phyloP scores from a whole-genome alignment of 148 eudicot species.

The Vaccinium myrtillus region DNA sequence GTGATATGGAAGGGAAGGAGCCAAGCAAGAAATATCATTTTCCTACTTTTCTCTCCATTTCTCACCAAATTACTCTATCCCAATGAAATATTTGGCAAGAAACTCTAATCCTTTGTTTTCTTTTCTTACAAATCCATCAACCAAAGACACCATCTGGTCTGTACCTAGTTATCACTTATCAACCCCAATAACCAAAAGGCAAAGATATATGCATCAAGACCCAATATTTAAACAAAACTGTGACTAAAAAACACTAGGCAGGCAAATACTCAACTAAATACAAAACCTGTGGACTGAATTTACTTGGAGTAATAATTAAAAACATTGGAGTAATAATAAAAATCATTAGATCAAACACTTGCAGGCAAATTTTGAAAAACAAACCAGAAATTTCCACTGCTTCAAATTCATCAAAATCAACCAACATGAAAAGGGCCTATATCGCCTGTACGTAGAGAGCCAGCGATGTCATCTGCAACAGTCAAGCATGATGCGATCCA shows the following conservation, averaged over 20 bases:
- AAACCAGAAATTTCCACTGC: background rate
- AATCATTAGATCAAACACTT: background rate
- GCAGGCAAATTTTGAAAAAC: background rate
- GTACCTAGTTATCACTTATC: background rate
- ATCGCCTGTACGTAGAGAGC: constrained; percentile 56
- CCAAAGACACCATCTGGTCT: background rate
- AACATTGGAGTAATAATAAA: background rate
- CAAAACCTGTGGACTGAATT: background rate
- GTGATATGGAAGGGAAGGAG: background rate
- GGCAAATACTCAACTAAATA: background rate
- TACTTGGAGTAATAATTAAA: background rate
- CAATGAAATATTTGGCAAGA: too few relatives aligned
- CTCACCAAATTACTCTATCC: background rate
- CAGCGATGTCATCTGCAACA: constrained; percentile 79
- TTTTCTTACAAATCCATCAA: background rate
- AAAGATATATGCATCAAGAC: background rate
- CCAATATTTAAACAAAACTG: background rate
- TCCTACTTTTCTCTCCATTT: background rate
- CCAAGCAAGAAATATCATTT: background rate
- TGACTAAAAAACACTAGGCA: background rate
- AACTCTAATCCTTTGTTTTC: background rate
- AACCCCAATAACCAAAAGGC: background rate
- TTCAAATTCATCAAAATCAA: constrained; percentile 13
- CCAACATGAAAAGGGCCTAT: constrained; percentile 62
- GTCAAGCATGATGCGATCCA: constrained; percentile 69